Evolutionary conservation across 1,284 basidiomycete genomes (phyloP).

Genomic region (Vanrija humicola): DNA sequence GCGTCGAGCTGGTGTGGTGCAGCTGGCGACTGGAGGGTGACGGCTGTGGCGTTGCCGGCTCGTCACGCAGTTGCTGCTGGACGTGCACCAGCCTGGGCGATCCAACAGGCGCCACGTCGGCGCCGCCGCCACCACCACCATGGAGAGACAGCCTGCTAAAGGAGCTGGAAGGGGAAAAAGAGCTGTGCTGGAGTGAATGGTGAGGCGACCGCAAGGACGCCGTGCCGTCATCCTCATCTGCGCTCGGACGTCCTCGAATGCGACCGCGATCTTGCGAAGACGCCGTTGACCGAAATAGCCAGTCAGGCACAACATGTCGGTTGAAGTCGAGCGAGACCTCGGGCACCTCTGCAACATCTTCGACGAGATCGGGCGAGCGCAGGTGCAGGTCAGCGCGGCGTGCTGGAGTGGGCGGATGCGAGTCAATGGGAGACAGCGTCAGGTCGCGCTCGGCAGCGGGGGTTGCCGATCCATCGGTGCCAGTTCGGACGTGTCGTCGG

Average conservation of each 20-base stretch:
- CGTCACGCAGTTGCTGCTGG: conserved; percentile 19
- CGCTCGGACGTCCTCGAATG: conserved; percentile 28
- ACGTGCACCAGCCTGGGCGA: conserved; percentile 17
- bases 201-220: conserved; percentile 6
- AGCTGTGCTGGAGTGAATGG: conserved; percentile 12
- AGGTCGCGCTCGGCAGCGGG: conserved; percentile 18
- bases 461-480: conserved; percentile 48
- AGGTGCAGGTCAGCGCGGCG: conserved; percentile 3
- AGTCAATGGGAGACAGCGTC: conserved; percentile 19
- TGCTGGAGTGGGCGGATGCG: conserved; percentile 31
- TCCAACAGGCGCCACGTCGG: conserved; percentile 8
- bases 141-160: conserved; percentile 26
- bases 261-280: conserved; percentile 2
- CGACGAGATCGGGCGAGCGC: not conserved
- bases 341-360: conserved; percentile 59
- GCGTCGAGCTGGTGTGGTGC: conserved; percentile 17
- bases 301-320: conserved; percentile 91
- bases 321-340: conserved; percentile 89
- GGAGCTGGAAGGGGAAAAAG: conserved; percentile 35
- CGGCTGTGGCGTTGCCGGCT: conserved; percentile 40
- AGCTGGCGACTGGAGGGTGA: conserved; percentile 37
- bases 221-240: conserved; percentile 20
- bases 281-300: conserved; percentile 59
- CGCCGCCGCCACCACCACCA: too few relatives aligned
- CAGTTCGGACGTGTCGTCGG: conserved; percentile 53